Evolutionary conservation across 2,329 filamentous ascomycete genomes (phyloP).

Genomic region (Pseudocercospora eumusae): DNA sequence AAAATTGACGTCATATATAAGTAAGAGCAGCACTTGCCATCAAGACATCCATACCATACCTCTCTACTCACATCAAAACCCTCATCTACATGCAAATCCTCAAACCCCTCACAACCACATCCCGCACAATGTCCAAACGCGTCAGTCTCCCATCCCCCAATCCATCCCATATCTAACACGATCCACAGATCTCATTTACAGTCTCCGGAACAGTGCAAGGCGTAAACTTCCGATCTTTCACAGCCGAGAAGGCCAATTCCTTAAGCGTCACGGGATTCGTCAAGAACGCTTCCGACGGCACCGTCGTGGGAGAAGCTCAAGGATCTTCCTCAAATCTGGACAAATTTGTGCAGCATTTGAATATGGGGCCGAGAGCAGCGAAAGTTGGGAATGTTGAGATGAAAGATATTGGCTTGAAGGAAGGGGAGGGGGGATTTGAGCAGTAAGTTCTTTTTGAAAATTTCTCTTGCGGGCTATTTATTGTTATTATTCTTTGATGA

Average conservation of each 20-base stretch:
- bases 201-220: conserved; percentile 53
- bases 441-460: conserved; percentile 33
- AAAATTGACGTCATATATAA: neutral
- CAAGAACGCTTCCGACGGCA: conserved; percentile 50
- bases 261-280: conserved; percentile 51
- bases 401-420: conserved; percentile 63
- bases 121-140: neutral
- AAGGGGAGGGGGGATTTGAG: conserved; percentile 67
- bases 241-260: conserved; percentile 46
- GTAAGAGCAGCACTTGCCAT: too few relatives aligned
- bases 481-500: too few relatives aligned
- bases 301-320: conserved; percentile 81
- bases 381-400: conserved; percentile 74
- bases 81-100: neutral
- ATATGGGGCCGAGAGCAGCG: conserved; percentile 71
- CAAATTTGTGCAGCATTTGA: conserved; percentile 71
- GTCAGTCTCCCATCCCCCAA: neutral
- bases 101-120: neutral
- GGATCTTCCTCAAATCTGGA: conserved; percentile 66
- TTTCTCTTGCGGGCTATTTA: neutral
- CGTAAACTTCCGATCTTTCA: conserved; percentile 54
- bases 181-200: conserved; percentile 51
- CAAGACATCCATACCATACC: neutral
- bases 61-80: too few relatives aligned
- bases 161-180: neutral